phyloP scores from a whole-genome alignment of 495 filamentous ascomycete species.

The Aspergillus bertholletiae region DNA sequence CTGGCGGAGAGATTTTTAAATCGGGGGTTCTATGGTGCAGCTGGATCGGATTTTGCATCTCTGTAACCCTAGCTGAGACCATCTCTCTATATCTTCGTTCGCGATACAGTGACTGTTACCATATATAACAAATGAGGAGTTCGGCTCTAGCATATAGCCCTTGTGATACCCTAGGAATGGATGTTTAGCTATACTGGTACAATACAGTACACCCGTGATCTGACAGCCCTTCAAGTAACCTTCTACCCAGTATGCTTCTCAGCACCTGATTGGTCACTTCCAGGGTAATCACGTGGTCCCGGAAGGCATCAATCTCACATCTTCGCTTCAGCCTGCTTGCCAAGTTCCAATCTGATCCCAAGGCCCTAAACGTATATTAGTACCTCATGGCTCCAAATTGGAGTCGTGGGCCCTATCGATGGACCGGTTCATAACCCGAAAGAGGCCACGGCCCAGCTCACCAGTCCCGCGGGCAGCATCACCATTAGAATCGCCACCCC shows the following conservation, averaged over 20 bases:
- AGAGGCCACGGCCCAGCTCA: conserved; percentile 38
- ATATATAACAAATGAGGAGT: too few relatives aligned
- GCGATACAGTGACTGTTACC: too few relatives aligned
- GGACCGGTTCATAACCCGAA: conserved; percentile 57
- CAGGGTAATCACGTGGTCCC: conserved; percentile 32
- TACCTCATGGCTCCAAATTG: background rate
- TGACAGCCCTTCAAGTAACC: background rate
- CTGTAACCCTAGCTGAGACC: too few relatives aligned
- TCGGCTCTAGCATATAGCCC: too few relatives aligned
- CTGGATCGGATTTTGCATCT: too few relatives aligned
- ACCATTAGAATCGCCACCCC: background rate
- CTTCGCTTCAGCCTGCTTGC: background rate
- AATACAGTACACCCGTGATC: background rate
- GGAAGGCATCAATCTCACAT: conserved; percentile 5
- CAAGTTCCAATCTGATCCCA: background rate
- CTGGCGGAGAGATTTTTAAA: too few relatives aligned
- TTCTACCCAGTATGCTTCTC: background rate
- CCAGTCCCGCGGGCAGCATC: background rate
- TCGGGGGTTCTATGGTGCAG: too few relatives aligned
- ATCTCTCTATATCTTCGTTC: too few relatives aligned
- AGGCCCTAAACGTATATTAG: background rate
- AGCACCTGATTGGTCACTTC: conserved; percentile 31
- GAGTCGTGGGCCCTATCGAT: conserved; percentile 27
- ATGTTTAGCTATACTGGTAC: too few relatives aligned
- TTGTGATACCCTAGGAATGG: too few relatives aligned